Evolutionary conservation across 805 yeast genomes (phyloP).

Genomic region (Kazachstania psychrophila): DNA sequence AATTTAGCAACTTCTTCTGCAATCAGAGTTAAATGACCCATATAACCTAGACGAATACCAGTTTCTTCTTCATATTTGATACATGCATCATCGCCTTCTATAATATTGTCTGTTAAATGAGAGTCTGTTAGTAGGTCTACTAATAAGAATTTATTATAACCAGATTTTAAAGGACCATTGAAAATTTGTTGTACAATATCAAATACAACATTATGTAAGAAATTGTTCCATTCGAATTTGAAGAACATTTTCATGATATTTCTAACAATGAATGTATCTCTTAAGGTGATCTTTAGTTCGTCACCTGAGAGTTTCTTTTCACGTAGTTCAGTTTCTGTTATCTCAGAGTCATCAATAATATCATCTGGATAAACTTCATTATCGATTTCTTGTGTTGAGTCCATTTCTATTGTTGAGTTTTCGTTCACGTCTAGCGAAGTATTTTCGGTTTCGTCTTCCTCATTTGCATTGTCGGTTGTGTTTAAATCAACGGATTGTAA

Average conservation of each 20-base stretch:
- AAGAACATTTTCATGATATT: slow-evolving; percentile 60
- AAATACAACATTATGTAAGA: slow-evolving; percentile 75
- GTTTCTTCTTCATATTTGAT: slow-evolving; percentile 49
- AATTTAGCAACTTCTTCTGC: slow-evolving; percentile 96
- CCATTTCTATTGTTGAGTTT: not conserved
- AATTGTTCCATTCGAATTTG: slow-evolving; percentile 71
- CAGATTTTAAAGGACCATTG: slow-evolving; percentile 61
- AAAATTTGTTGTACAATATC: slow-evolving; percentile 74
- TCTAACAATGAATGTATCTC: slow-evolving; percentile 50
- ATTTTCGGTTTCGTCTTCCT: slow-evolving; percentile 5
- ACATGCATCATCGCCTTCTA: slow-evolving; percentile 53
- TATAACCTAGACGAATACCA: slow-evolving; percentile 77
- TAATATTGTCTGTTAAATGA: slow-evolving; percentile 50
- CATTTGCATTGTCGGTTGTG: not conserved
- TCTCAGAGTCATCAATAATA: slow-evolving; percentile 21
- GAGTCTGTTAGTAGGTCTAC: slow-evolving; percentile 52
- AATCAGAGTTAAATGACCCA: slow-evolving; percentile 88
- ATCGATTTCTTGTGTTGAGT: slow-evolving; percentile 5
- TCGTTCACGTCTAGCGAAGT: no score
- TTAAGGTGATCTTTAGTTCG: slow-evolving; percentile 53
- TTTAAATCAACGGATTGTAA: slow-evolving; percentile 2
- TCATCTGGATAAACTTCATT: slow-evolving; percentile 12
- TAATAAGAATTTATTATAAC: slow-evolving; percentile 55
- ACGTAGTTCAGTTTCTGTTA: slow-evolving; percentile 29
- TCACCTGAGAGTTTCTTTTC: slow-evolving; percentile 60